Evolutionary conservation across 2,329 filamentous ascomycete genomes (phyloP).

Genomic region (Hypoxylon sp.): DNA sequence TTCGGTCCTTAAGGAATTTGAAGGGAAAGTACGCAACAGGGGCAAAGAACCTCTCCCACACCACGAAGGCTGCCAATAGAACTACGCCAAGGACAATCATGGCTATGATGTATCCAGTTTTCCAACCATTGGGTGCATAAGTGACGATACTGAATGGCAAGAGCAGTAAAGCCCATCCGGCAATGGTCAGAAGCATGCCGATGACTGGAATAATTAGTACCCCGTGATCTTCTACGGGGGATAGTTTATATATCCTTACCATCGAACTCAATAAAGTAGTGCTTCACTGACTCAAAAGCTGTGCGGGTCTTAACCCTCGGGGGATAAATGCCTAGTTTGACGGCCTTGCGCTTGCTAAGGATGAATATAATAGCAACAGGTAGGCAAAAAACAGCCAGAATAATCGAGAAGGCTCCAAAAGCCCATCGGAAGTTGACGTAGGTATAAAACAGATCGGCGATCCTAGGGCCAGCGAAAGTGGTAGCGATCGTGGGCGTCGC

Average conservation of each 20-base stretch:
- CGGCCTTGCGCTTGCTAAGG: slow-evolving; percentile 63
- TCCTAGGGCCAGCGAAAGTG: slow-evolving; percentile 61
- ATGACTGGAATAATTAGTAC: slow-evolving; percentile 53
- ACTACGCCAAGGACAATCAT: slow-evolving; percentile 65
- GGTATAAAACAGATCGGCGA: slow-evolving; percentile 58
- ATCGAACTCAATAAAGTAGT: slow-evolving; percentile 73
- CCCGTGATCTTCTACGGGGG: background rate
- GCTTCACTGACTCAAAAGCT: slow-evolving; percentile 61
- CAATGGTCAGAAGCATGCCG: slow-evolving; percentile 67
- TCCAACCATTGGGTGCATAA: slow-evolving; percentile 57
- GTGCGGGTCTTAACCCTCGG: slow-evolving; percentile 57
- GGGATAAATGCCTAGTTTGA: slow-evolving; percentile 62
- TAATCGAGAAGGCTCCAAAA: slow-evolving; percentile 75
- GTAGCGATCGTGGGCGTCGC: slow-evolving; percentile 62
- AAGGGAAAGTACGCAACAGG: slow-evolving; percentile 71
- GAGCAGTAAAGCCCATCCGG: slow-evolving; percentile 66
- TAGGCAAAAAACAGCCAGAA: slow-evolving; percentile 65
- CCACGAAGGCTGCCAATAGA: slow-evolving; percentile 63
- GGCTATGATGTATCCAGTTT: slow-evolving; percentile 60
- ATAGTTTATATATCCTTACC: slow-evolving; percentile 49
- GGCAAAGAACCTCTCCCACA: slow-evolving; percentile 71
- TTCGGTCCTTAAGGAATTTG: slow-evolving; percentile 63
- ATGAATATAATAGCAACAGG: slow-evolving; percentile 57
- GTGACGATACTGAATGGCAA: slow-evolving; percentile 63
- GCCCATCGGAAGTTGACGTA: slow-evolving; percentile 62